Base-by-base conservation (phyloP, 352 stramenopile genomes). In the Phytopythium kandeliae region DNA sequence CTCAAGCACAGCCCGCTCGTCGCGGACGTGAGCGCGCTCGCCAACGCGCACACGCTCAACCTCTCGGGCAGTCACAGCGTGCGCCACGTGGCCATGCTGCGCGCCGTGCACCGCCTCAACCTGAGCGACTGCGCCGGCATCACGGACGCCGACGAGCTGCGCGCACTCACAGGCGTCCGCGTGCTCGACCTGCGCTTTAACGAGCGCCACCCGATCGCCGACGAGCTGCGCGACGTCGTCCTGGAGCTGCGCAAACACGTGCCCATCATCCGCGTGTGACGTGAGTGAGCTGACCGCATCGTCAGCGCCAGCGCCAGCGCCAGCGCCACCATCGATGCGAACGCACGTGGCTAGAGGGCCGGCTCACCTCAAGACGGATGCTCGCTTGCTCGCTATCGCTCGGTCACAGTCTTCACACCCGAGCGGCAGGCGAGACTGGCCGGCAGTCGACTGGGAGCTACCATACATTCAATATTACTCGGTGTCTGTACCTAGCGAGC, bases 141-240 rank as follows among this genome's bases (percentile, higher is more conserved):
- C 8, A 63, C 50, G 4, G 66, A 85, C 48, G 48, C 28, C 28
- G 42, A 33, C 15, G 25, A 48, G 25, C 60, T 86, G 15, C 61
- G 60, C 9, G 80, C 78, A 72, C 71, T 88, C n/a, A 67, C 56
- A 0, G 60, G 70, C 21, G 77, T 88, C 15, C 71, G 77, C 4
- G 67, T 77, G 33, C 50, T 89, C 17, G 70, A 86, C 53, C 49
- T 91, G 31, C 74, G 77, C 35, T 86, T 78, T 64, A 88, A 85
- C 58, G 62, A 50, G 15, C 44, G 44, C 19, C 44, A 55, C 21
- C 61, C 11, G 34, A 63, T 66, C 54, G 51, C 10, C 42, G 31
- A 54, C 6, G 30, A 22, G 2, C 48, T 63, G n/a, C 57, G 69
- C 54, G 42, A 46, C 37, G 48, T 26, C 4, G 54, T 62, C 48